Base-by-base conservation (phyloP, 1,139 yeast species). In the Lodderomyces oxycetoniae region DNA sequence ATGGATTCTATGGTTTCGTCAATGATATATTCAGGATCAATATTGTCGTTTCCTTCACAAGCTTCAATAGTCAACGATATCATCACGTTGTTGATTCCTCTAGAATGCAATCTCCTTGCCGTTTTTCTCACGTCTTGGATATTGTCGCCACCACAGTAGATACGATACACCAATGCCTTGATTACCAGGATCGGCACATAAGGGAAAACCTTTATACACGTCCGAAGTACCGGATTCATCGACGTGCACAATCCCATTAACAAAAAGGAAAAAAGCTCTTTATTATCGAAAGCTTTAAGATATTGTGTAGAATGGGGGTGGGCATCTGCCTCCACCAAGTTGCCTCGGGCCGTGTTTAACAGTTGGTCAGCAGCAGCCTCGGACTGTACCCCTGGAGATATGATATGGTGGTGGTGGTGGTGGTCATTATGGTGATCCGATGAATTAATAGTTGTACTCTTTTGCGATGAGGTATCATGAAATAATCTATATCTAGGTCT, bases 51-150 rank as follows among this genome's bases (percentile, higher is more conserved):
- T 22, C 95, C 95, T 46, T 86, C 87, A 39, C 96, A 81, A 37
- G 93, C 95, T 61, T 91, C 98, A 36, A 88, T 88, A 13, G 96
- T 87, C 58, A 88, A 77, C 3, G 93, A 81, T 26, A 89, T 69
- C 95, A 91, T 88, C 94, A 88, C 86, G 64, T 89, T 89, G 47
- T 85, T 77, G 52, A 88, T 83, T 10, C 95, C 95, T 42, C 95
- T 71, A 7, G 7, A 10, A 38, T 76, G 67, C 45, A 91, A 68
- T 41, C 77, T 66, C 35, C 67, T 63, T 36, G 95, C 95, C 4
- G 95, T 82, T 35, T 66, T 57, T 38, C 74, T 67, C 15, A 88
- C 93, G 45, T 88, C 84, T 8, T 59, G 61, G 38, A 80, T 70
- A 35, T 75, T 77, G 49, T 85, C 94, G 34, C 98, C 98, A 25